Percentiles rank a stretch among this genome's conserved stretches.
phyloP scores from a whole-genome alignment of 2,329 filamentous ascomycete genomes.

The Peltaster fructicola region DNA sequence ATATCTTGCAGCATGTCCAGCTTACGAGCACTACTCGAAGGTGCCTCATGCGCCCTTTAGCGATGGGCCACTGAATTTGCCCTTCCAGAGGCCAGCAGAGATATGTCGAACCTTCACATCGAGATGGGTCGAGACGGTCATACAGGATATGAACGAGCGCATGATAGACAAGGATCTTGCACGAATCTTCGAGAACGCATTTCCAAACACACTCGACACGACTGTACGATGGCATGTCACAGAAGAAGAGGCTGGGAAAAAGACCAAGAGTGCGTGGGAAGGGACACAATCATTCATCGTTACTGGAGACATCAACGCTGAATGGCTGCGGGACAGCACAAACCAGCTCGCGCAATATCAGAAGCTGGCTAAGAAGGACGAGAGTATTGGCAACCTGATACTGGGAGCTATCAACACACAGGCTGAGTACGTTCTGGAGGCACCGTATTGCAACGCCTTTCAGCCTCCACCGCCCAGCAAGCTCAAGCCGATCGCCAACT shows the following conservation, averaged over 20 bases:
- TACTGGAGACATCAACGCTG: constrained; percentile 80
- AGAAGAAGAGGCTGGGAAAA: constrained; percentile 32
- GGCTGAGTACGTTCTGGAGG: constrained; percentile 81
- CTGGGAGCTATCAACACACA: constrained; percentile 93
- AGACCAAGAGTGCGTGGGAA: constrained; percentile 43
- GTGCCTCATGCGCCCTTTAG: constrained; percentile 47
- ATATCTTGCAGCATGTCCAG: constrained; percentile 21
- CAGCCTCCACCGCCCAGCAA: constrained; percentile 79
- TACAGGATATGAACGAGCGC: constrained; percentile 58
- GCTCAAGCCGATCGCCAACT: constrained; percentile 53
- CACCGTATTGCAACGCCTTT: constrained; percentile 96
- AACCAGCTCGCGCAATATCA: constrained; percentile 92
- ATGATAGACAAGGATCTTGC: constrained; percentile 79
- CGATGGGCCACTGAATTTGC: constrained; percentile 58
- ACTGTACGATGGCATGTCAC: constrained; percentile 76
- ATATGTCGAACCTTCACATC: constrained; percentile 84
- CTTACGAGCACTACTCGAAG: constrained; percentile 22
- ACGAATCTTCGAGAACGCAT: constrained; percentile 85
- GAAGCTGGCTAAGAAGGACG: constrained; percentile 62
- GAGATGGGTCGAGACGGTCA: constrained; percentile 71
- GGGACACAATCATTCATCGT: constrained; percentile 86
- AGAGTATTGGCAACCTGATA: constrained; percentile 59
- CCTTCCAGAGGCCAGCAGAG: constrained; percentile 66
- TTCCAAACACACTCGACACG: constrained; percentile 80
- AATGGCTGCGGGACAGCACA: constrained; percentile 82